These are phyloP conservation scores for Kazachstania taianensis DNA, from an alignment of 805 yeast genomes.

Conservation along the genomic window DNA sequence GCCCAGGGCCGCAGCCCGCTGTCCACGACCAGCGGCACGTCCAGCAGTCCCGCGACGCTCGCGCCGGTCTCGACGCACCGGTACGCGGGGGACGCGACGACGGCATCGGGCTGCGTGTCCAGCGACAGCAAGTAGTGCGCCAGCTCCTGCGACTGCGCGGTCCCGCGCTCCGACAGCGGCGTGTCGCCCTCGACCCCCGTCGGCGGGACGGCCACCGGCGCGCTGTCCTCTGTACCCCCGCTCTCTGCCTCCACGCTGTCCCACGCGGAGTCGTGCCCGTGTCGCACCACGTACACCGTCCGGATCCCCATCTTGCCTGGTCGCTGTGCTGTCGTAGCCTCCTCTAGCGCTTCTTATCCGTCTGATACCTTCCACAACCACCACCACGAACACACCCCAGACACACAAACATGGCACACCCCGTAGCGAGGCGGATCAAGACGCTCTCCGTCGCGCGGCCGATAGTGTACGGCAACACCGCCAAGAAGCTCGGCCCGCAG, in stretches of 20 bases:
- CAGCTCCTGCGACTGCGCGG: slow-evolving; percentile 74
- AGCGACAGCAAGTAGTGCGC: slow-evolving; percentile 46
- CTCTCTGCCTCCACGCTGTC: not conserved
- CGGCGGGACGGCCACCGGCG: slow-evolving; percentile 41
- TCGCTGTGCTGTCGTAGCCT: not conserved
- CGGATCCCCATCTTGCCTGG: slow-evolving; percentile 36
- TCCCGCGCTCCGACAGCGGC: slow-evolving; percentile 78
- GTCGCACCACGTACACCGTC: slow-evolving; percentile 66
- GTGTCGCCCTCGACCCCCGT: slow-evolving; percentile 91
- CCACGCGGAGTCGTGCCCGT: slow-evolving; percentile 90
- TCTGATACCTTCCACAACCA: too few species aligned
- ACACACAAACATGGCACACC: slow-evolving; percentile 14
- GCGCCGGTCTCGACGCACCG: slow-evolving; percentile 76
- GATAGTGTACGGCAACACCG: slow-evolving; percentile 70
- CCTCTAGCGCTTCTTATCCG: not conserved
- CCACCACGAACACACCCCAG: not conserved
- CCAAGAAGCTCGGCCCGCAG: slow-evolving; percentile 51
- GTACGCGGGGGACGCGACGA: slow-evolving; percentile 78
- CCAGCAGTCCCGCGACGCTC: slow-evolving; percentile 55
- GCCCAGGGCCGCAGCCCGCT: slow-evolving; percentile 92
- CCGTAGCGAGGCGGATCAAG: slow-evolving; percentile 29
- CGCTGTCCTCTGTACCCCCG: slow-evolving; percentile 1
- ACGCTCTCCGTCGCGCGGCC: slow-evolving; percentile 69
- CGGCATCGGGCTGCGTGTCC: slow-evolving; percentile 53
- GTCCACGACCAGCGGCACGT: slow-evolving; percentile 55